Conservation (phyloP, 1,139 yeast species). For the Maudiozyma humilis region DNA sequence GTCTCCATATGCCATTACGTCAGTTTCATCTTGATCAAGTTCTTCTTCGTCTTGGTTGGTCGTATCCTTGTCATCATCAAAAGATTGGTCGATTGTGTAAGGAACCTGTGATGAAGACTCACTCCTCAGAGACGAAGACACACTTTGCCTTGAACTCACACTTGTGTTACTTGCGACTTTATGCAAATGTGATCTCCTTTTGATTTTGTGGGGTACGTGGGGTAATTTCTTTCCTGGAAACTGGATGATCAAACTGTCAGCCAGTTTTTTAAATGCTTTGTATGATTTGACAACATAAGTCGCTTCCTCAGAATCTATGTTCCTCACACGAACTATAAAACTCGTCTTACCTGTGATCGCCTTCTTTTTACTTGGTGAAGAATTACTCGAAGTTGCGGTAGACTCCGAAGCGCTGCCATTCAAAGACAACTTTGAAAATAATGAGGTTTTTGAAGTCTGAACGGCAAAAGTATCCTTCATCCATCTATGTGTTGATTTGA, state of each 20-base stretch:
- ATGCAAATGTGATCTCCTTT: conserved; percentile 28
- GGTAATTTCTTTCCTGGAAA: conserved; percentile 71
- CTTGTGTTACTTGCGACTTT: conserved; percentile 10
- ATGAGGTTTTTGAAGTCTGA: conserved; percentile 18
- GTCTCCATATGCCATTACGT: conserved; percentile 12
- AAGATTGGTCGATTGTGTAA: conserved; percentile 1
- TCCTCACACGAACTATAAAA: conserved; percentile 37
- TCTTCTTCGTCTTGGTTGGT: conserved; percentile 13
- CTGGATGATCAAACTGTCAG: conserved; percentile 40
- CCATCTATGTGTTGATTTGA: conserved; percentile 20
- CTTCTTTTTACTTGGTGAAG: conserved; percentile 6
- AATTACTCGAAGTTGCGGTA: conserved; percentile 7
- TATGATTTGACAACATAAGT: conserved; percentile 56
- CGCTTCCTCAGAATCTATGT: conserved; percentile 28
- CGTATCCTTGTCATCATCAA: background rate
- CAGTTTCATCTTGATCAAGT: conserved; percentile 15
- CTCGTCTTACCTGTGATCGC: conserved; percentile 5
- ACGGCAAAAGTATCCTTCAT: conserved; percentile 29
- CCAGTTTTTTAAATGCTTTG: conserved; percentile 54
- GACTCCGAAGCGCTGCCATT: background rate
- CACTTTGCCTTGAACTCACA: background rate
- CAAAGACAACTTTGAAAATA: conserved; percentile 28
- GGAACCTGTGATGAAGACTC: background rate
- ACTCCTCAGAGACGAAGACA: conserved; percentile 11
- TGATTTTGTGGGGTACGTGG: conserved; percentile 51